Conservation (phyloP, 805 yeast species). For the Spathaspora sp. region DNA sequence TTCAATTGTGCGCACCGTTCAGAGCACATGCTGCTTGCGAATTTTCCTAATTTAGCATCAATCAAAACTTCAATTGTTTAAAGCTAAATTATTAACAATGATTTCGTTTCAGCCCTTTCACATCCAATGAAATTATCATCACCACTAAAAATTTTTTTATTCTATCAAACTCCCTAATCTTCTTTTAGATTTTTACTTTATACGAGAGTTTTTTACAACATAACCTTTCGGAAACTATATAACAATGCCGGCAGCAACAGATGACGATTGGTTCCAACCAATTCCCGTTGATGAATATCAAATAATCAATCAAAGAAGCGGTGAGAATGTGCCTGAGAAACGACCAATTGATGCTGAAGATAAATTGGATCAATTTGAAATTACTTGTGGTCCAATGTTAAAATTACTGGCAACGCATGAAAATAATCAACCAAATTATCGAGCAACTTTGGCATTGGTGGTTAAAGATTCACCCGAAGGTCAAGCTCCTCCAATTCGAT, state of each 20-base stretch:
- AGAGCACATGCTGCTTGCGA: no score
- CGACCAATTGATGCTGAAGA: slow-evolving; percentile 19
- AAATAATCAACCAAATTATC: slow-evolving; percentile 44
- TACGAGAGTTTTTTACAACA: not conserved
- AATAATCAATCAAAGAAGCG: slow-evolving; percentile 19
- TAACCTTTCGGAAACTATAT: not conserved
- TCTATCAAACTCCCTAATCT: not conserved
- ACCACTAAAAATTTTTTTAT: not conserved
- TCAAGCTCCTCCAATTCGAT: slow-evolving; percentile 24
- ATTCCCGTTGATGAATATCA: slow-evolving; percentile 27
- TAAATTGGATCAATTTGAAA: slow-evolving; percentile 31
- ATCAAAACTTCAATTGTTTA: no score
- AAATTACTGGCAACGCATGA: slow-evolving; percentile 65
- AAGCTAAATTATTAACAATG: not conserved
- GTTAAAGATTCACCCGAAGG: slow-evolving; percentile 34
- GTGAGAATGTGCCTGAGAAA: slow-evolving; percentile 22
- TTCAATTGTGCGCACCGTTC: no score
- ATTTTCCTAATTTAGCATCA: no score
- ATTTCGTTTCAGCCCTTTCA: not conserved
- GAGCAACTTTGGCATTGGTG: slow-evolving; percentile 69
- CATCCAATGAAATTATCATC: not conserved
- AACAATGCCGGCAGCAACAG: not conserved
- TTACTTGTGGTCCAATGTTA: slow-evolving; percentile 75
- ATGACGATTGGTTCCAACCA: slow-evolving; percentile 12
- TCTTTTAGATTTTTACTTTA: not conserved